phyloP scores from a whole-genome alignment of 2,329 filamentous ascomycete species.

The Mycocentrospora acerina region DNA sequence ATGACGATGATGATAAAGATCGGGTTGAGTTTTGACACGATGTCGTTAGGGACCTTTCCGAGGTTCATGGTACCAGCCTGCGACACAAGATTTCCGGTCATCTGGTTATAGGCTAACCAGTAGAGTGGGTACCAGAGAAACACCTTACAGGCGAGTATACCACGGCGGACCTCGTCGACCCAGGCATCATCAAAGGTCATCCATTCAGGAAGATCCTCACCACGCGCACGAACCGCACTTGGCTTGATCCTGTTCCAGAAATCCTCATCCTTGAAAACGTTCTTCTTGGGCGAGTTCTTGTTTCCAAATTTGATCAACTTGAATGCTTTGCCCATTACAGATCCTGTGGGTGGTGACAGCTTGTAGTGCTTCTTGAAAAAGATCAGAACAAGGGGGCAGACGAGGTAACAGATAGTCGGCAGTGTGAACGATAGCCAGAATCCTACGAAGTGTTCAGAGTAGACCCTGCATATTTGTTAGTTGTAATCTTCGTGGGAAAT shows the following conservation, averaged over 20 bases:
- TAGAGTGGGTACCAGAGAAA: slow-evolving; percentile 61
- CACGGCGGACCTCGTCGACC: slow-evolving; percentile 74
- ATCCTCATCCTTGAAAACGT: slow-evolving; percentile 22
- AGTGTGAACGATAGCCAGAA: slow-evolving; percentile 73
- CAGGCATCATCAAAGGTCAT: slow-evolving; percentile 80
- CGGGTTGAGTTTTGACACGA: slow-evolving; percentile 75
- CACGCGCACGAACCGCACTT: slow-evolving; percentile 37
- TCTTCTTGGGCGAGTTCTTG: slow-evolving; percentile 23
- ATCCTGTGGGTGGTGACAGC: slow-evolving; percentile 67
- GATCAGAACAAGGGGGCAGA: slow-evolving; percentile 59
- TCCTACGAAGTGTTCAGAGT: slow-evolving; percentile 54
- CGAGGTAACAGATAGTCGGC: slow-evolving; percentile 64
- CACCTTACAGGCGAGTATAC: slow-evolving; percentile 45
- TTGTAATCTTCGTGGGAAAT: too few species aligned
- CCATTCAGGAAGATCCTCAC: slow-evolving; percentile 61
- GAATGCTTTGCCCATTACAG: slow-evolving; percentile 67
- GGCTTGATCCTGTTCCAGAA: slow-evolving; percentile 69
- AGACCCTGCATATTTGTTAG: slow-evolving; percentile 16
- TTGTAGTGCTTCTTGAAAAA: slow-evolving; percentile 67
- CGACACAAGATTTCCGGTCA: slow-evolving; percentile 66
- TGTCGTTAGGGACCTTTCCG: slow-evolving; percentile 73
- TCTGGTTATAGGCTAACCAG: slow-evolving; percentile 52
- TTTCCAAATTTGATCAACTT: slow-evolving; percentile 57
- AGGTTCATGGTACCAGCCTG: slow-evolving; percentile 69
- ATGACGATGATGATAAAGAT: slow-evolving; percentile 71